Base-by-base conservation (phyloP, 2,329 filamentous ascomycete genomes). In the Sclerotinia sclerotiorum region DNA sequence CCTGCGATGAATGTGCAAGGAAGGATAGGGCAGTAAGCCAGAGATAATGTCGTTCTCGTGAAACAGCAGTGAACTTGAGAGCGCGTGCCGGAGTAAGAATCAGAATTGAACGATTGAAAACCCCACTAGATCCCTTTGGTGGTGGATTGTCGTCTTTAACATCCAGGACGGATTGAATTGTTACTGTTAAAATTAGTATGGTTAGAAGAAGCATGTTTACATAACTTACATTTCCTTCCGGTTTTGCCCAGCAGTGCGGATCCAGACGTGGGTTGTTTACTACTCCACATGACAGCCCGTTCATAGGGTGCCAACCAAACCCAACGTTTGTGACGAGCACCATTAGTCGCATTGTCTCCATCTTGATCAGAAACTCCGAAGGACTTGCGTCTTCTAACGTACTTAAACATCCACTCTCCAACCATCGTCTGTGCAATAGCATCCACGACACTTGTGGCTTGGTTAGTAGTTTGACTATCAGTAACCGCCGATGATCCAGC, bases 371-470 rank as follows among this genome's bases (percentile, higher is more conserved):
- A 84, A 65, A 94, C 88, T 27, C 93, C 93, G 77, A 99, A 98
- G 0, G 94, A 96, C 80, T 94, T 97, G 72, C 94, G 88, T 78
- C 92, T 87, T 64, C 92, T 86, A 46, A 94, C 90, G 76, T 96
- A 95, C 79, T 96, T 96, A 83, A 90, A 94, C 91, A 96, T 94
- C 91, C 92, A 95, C 76, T 98, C 95, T 49, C 95, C 95, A 42
- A 99, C 93, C 95, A 99, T 99, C 0, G 94, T 96, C 77, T 97
- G 94, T 1, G 95, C 94, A 79, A 99, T 98, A 4, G 95, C 93
- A 80, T 98, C 95, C 7, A 99, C 94, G 19, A 98, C 92, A 56
- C 88, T 90, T 0, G 90, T 90, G 55, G 89, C 87, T 73, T 93
- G 89, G 42, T 87, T 84, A 24, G n/a, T 13, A 42, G 51, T 32